Conservation (phyloP, 2,329 filamentous ascomycete genomes). For the Colletotrichum coccodes region DNA sequence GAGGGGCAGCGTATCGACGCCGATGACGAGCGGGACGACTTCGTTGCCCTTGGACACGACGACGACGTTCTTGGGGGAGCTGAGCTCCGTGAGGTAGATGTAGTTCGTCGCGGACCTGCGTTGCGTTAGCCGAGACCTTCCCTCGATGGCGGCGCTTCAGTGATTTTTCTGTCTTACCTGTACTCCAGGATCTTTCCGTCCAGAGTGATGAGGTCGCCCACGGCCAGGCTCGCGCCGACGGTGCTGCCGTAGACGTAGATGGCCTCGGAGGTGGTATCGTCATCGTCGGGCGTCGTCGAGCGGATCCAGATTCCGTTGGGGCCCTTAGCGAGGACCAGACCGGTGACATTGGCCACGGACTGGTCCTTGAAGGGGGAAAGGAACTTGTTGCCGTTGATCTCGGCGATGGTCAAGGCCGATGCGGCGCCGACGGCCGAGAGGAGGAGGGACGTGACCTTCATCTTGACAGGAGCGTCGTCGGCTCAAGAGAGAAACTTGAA, state of each 20-base stretch:
- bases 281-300: conserved; percentile 65
- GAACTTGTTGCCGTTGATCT: conserved; percentile 75
- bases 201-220: conserved; percentile 72
- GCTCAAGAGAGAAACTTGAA: not conserved
- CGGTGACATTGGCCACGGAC: conserved; percentile 67
- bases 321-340: conserved; percentile 72
- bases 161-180: conserved; percentile 52
- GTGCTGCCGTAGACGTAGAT: conserved; percentile 71
- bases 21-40: conserved; percentile 69
- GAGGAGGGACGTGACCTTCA: conserved; percentile 44
- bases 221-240: conserved; percentile 60
- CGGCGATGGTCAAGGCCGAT: conserved; percentile 60
- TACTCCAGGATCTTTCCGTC: conserved; percentile 69
- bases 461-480: conserved; percentile 32
- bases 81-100: conserved; percentile 72
- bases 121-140: conserved; percentile 33
- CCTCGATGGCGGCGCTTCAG: not conserved
- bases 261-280: conserved; percentile 69
- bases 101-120: conserved; percentile 64
- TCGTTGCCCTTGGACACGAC: conserved; percentile 63
- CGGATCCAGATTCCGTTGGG: conserved; percentile 72
- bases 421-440: conserved; percentile 41
- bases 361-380: conserved; percentile 69
- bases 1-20: conserved; percentile 66
- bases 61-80: conserved; percentile 61